A percentile compares a stretch with the other conserved stretches of the same genome.
phyloP scores from a whole-genome alignment of 164 flowering plant genomes.

The Chimonanthus praecox region DNA sequence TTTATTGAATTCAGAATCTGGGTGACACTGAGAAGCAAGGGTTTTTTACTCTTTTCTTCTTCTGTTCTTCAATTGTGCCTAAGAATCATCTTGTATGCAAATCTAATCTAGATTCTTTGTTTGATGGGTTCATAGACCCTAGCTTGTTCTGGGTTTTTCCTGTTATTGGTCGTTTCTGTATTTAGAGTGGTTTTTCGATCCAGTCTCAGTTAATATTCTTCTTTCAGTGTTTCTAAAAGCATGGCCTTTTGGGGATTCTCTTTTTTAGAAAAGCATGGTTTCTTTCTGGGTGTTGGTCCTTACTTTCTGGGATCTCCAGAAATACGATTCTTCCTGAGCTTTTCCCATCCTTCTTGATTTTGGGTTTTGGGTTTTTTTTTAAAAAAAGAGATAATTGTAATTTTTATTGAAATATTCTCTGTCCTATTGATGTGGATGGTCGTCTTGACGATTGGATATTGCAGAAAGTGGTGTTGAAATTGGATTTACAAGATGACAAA shows the following conservation, averaged over 20 bases:
- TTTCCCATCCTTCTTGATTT: background rate
- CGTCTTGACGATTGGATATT: conserved; percentile 6
- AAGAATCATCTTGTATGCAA: too few relatives aligned
- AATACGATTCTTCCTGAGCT: background rate
- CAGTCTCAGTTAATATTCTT: background rate
- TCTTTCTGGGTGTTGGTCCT: too few relatives aligned
- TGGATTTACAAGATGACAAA: conserved; percentile 67
- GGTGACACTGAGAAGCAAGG: too few relatives aligned
- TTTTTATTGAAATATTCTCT: background rate
- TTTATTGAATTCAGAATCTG: background rate
- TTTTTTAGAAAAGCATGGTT: too few relatives aligned
- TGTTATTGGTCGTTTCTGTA: too few relatives aligned
- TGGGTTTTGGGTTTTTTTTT: background rate
- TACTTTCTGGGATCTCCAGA: too few relatives aligned
- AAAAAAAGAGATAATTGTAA: background rate
- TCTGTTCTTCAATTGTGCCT: too few relatives aligned
- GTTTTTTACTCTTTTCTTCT: too few relatives aligned
- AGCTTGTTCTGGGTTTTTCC: background rate
- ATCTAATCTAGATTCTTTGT: too few relatives aligned
- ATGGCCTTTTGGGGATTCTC: too few relatives aligned
- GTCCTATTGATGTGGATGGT: background rate
- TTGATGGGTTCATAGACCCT: too few relatives aligned
- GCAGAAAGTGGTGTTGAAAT: conserved; percentile 69
- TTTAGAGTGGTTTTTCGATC: too few relatives aligned
- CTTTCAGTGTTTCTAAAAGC: background rate